Conservation (phyloP, 2,329 filamentous ascomycete genomes). For the Penicillium aurantiogriseum region DNA sequence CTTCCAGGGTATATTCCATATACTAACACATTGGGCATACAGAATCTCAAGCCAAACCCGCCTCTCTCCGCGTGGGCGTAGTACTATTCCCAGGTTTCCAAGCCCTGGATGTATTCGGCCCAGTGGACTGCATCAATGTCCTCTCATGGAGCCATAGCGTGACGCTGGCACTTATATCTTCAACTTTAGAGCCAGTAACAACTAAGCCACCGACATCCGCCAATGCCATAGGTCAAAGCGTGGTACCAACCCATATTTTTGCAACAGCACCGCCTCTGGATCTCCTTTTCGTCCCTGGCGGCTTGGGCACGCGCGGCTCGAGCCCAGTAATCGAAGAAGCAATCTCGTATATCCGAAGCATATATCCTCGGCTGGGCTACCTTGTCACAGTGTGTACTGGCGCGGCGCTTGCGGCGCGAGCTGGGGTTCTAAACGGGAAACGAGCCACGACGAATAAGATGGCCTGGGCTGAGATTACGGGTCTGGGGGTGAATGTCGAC, state of each 20-base stretch:
- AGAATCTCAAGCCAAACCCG: background rate
- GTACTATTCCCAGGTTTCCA: constrained; percentile 45
- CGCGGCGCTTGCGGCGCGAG: constrained; percentile 55
- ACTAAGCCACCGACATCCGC: constrained; percentile 30
- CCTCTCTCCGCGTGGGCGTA: constrained; percentile 15
- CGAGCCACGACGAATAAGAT: constrained; percentile 67
- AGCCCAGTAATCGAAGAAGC: constrained; percentile 34
- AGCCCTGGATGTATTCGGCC: constrained; percentile 46
- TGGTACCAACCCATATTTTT: constrained; percentile 57
- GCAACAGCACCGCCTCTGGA: constrained; percentile 54
- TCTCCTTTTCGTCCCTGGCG: constrained; percentile 66
- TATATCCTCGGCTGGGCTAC: constrained; percentile 53
- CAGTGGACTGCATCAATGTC: constrained; percentile 47
- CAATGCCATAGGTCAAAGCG: constrained; percentile 31
- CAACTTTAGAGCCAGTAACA: constrained; percentile 34
- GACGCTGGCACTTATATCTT: constrained; percentile 32
- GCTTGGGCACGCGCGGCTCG: constrained; percentile 47
- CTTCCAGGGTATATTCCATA: background rate
- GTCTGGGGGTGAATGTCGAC: constrained; percentile 51
- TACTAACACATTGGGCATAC: background rate
- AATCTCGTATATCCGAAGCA: constrained; percentile 47
- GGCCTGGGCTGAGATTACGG: constrained; percentile 52
- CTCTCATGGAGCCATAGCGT: constrained; percentile 21
- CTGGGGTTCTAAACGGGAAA: constrained; percentile 60
- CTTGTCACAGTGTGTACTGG: constrained; percentile 68